Percentiles rank a stretch among this genome's conserved stretches.
Conservation (phyloP, 805 yeast genomes). For the Nakazawaea wyomingensis region DNA sequence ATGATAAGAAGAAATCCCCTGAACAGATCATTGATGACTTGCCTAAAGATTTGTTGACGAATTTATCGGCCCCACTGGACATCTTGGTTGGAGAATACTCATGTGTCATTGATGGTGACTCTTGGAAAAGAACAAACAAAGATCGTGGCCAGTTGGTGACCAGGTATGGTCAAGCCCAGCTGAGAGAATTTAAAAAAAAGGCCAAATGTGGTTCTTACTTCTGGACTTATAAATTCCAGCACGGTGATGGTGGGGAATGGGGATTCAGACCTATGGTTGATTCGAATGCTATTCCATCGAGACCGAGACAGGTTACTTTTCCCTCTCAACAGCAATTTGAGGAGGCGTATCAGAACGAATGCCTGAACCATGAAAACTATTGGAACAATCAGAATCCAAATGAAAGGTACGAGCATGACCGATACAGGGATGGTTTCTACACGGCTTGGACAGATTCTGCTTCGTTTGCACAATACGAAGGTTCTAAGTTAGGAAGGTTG, state of each 20-base stretch:
- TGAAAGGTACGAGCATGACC: slow-evolving; percentile 71
- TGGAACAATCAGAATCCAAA: slow-evolving; percentile 60
- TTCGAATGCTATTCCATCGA: slow-evolving; percentile 46
- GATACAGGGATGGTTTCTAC: slow-evolving; percentile 73
- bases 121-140: slow-evolving; percentile 55
- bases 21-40: slow-evolving; percentile 58
- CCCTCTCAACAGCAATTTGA: slow-evolving; percentile 40
- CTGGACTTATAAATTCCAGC: slow-evolving; percentile 86
- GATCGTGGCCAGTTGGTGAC: slow-evolving; percentile 52
- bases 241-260: slow-evolving; percentile 97
- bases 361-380: slow-evolving; percentile 49
- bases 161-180: slow-evolving; percentile 58
- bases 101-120: slow-evolving; percentile 70
- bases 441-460: slow-evolving; percentile 71
- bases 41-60: slow-evolving; percentile 41
- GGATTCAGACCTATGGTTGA: slow-evolving; percentile 77
- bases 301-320: slow-evolving; percentile 21
- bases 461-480: slow-evolving; percentile 64
- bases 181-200: slow-evolving; percentile 39
- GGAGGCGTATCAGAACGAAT: slow-evolving; percentile 31
- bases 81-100: slow-evolving; percentile 86
- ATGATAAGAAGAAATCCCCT: slow-evolving; percentile 63
- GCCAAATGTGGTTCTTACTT: slow-evolving; percentile 74
- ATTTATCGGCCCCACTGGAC: slow-evolving; percentile 46
- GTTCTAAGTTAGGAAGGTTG: slow-evolving; percentile 69